phyloP scores from a whole-genome alignment of 306 rosid genomes.

The Canavalia gladiata region DNA sequence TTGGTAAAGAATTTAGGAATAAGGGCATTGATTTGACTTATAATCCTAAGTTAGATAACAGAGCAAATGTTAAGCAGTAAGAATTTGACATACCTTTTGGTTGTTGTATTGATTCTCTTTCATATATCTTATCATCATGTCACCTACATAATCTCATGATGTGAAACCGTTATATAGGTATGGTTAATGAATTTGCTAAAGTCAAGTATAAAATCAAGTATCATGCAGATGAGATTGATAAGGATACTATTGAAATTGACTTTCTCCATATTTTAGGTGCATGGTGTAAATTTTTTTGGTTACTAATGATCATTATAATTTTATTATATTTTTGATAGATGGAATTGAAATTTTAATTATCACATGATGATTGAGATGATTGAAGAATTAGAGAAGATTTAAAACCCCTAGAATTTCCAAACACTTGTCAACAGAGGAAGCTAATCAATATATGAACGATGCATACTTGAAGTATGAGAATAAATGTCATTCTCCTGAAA shows the following conservation, averaged over 20 bases:
- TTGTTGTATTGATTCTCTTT: constrained; percentile 12
- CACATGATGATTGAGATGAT: constrained; percentile 95
- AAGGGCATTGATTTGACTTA: constrained; percentile 98
- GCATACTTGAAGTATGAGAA: constrained; percentile 76
- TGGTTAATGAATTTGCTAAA: constrained; percentile 83
- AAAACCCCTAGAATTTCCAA: constrained; percentile 78
- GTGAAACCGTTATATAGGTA: constrained; percentile 59
- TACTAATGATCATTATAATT: background rate
- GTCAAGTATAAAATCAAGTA: constrained; percentile 83
- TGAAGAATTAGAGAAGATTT: constrained; percentile 79
- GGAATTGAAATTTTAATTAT: constrained; percentile 37
- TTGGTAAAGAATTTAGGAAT: constrained; percentile 94
- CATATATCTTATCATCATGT: constrained; percentile 14
- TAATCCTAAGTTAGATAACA: constrained; percentile 87
- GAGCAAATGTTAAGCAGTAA: constrained; percentile 91
- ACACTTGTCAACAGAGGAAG: constrained; percentile 78
- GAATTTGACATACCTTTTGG: constrained; percentile 18
- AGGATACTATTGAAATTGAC: constrained; percentile 78
- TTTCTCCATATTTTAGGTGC: constrained; percentile 80
- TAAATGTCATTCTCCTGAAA: constrained; percentile 89
- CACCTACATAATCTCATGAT: constrained; percentile 40
- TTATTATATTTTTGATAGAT: constrained; percentile 25
- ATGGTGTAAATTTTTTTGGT: constrained; percentile 27
- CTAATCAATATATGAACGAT: constrained; percentile 77
- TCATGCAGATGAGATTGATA: constrained; percentile 81